These are phyloP conservation scores for Tuber aestivum DNA, from an alignment of 495 filamentous ascomycete genomes.

Conservation along the genomic window DNA sequence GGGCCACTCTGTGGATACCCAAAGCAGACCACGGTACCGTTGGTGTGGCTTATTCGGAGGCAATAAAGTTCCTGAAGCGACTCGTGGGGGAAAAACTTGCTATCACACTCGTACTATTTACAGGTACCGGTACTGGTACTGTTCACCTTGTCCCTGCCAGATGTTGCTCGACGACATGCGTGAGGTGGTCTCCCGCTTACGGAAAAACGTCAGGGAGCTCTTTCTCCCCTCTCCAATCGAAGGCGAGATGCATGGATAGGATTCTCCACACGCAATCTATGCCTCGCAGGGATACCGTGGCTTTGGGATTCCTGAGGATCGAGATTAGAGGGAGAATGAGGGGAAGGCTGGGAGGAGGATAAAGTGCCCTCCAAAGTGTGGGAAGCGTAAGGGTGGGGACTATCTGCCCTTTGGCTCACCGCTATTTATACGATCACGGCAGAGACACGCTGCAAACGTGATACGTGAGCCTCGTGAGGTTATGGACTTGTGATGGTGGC, in stretches of 20 bases:
- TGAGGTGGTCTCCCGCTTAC: neutral
- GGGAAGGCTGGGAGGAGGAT: neutral
- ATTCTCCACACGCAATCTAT: neutral
- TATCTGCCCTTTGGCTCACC: neutral
- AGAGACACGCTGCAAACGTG: constrained; percentile 1
- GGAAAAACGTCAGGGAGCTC: neutral
- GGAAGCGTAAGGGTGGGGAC: neutral
- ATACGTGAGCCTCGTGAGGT: neutral
- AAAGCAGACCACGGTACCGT: neutral
- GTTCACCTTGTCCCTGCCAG: neutral
- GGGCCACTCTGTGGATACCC: neutral
- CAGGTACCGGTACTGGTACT: no score
- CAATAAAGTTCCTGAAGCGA: neutral
- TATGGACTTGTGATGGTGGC: neutral
- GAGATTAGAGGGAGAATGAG: neutral
- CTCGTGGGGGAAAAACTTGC: neutral
- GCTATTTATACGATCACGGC: neutral
- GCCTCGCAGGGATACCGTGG: neutral
- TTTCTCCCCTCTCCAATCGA: neutral
- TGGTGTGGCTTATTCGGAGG: neutral
- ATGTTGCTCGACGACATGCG: neutral
- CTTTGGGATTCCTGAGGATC: neutral
- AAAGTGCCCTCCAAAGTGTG: neutral
- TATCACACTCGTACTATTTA: no score
- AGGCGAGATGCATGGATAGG: neutral